Evolutionary conservation across 2,329 filamentous ascomycete species (phyloP).

Genomic region (Aspergillus sp.): DNA sequence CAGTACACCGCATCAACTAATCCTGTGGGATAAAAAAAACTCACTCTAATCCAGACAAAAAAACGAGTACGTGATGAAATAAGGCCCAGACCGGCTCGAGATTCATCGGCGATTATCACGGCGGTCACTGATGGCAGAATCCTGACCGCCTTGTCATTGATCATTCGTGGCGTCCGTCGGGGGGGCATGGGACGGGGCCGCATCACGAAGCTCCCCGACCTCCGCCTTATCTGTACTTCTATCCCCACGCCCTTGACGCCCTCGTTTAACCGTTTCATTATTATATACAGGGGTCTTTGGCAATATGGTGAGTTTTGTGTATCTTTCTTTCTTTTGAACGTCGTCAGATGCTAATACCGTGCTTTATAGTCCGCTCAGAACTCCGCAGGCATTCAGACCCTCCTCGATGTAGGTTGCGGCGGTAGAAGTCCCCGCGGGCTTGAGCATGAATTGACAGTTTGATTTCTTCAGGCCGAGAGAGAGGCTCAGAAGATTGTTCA

Average conservation of each 20-base stretch:
- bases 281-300: conserved; percentile 10
- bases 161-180: conserved; percentile 31
- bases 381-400: conserved; percentile 95
- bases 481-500: conserved; percentile 99
- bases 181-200: conserved; percentile 17
- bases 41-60: background rate
- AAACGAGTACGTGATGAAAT: background rate
- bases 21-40: background rate
- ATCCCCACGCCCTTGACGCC: conserved; percentile 8
- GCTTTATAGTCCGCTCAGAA: conserved; percentile 84
- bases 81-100: background rate
- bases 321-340: background rate
- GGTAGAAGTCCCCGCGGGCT: background rate
- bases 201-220: conserved; percentile 29
- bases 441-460: conserved; percentile 10
- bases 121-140: conserved; percentile 36
- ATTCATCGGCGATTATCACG: conserved; percentile 24
- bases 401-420: conserved; percentile 78
- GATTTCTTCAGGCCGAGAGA: conserved; percentile 73
- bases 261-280: conserved; percentile 7
- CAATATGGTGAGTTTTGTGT: conserved; percentile 31
- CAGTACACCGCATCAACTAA: background rate
- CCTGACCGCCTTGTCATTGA: conserved; percentile 30
- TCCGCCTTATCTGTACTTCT: conserved; percentile 18
- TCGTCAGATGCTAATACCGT: conserved; percentile 8